Base-by-base conservation (phyloP, 2,329 filamentous ascomycete species). In the Ceratocystis destructans region DNA sequence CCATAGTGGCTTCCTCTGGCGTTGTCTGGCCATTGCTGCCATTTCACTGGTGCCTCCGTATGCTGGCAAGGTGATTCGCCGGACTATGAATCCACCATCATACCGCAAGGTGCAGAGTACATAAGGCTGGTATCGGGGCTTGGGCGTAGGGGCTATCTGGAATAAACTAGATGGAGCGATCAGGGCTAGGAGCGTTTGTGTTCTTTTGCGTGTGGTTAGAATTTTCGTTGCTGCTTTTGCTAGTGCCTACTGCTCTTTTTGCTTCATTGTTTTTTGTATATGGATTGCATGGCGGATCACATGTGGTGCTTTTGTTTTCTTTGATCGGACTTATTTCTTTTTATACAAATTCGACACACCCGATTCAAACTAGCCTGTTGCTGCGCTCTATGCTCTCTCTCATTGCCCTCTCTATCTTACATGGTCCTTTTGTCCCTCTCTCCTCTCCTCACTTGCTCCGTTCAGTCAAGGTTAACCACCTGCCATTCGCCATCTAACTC, bases 71-170 rank as follows among this genome's bases (percentile, higher is more conserved):
- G 75, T 95, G 68, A 88, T 96, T 70, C 82, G 88, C 72, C 82
- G 90, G 73, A 90, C 86, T 68, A 87, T 96, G 80, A 92, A 88
- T 77, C 94, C 94, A 69, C 92, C 92, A 22, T 96, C 89, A 73
- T 97, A 96, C 78, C 83, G 94, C 72, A 99, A 99, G 79, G 92
- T 99, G 61, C 87, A 88, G 76, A 87, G 82, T 57, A 83, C 85
- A 68, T 87, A 76, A 76, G 44, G 48, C 37, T 45, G 45, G 37
- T 15, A n/a, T 61, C 48, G 25, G 46, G n/a, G 22, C n/a, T 10
- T 22, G 20, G 48, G 48, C 7, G 22, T 8, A 1, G 48, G 20
- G 17, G 1, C 7, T 10, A 10, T 7, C 7, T 53, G 37, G 37
- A 5, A 41, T 10, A 41, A 15, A 15, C 37, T 15, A 41, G 37